Evolutionary conservation across 2,329 filamentous ascomycete species (phyloP), one percentile per base, ranked within the genome.

Genomic region (Fusarium lateritium): DNA sequence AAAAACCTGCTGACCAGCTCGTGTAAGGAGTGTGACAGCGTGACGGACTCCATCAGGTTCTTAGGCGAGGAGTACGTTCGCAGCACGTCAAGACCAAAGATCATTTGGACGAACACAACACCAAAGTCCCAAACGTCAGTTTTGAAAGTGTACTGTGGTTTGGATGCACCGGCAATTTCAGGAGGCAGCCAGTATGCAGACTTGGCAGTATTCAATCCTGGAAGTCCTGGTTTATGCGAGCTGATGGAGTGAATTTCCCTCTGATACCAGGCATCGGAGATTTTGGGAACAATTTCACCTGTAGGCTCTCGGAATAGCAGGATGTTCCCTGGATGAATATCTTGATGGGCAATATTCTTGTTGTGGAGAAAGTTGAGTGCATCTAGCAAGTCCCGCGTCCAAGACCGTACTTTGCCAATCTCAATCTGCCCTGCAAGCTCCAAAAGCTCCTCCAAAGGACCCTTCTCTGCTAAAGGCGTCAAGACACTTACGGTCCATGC

Each of bases 111-210:
- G 72, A 98, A 92, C 7, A 98, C 88, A 31, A 98, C 89, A 6
- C 96, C 96, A 73, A 99, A 89, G 70, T 98, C 93, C 96, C 96
- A 99, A 10, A 98, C 88, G 77, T 98, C 96, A 1, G 94, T 93
- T 78, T 97, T 97, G 73, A 87, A 87, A 2, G 87, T 89, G 80
- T 91, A 84, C 78, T 91, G 83, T 31, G 85, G 85, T 28, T 87
- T 90, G 62, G 86, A 88, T 2, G 84, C 85, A 46, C 82, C 86
- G 31, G 88, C 86, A 51, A 94, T 85, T 79, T 97, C 94, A 2
- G 94, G 92, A 2, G 94, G 89, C 8, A 92, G 80, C 94, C 94
- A 97, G 70, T 94, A 93, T 2, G 91, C 89, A 17, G 93, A 94
- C 70, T 91, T 91, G 17, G 91, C 88, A 24, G 89, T 86, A 46